phyloP scores from a whole-genome alignment of 768 basidiomycete genomes.

The Lactifluus hygrophoroides region DNA sequence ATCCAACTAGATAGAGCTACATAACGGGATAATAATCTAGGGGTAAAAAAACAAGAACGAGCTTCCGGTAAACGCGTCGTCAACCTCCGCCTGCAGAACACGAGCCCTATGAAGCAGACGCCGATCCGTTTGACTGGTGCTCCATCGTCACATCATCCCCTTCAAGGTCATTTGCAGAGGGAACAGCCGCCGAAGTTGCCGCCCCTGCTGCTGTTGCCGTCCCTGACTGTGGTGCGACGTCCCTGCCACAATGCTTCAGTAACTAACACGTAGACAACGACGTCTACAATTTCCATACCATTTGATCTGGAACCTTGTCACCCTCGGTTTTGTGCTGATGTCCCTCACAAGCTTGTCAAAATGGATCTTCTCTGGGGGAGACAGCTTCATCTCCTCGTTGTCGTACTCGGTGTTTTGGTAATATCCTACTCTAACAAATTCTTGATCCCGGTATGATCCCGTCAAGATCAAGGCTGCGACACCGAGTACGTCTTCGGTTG shows the following conservation, averaged over 20 bases:
- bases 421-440: constrained; percentile 98
- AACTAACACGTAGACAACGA: constrained; percentile 4
- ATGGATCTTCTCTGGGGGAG: constrained; percentile 55
- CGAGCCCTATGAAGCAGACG: neutral
- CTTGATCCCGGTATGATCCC: constrained; percentile 91
- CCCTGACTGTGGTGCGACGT: constrained; percentile 36
- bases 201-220: constrained; percentile 44
- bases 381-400: constrained; percentile 82
- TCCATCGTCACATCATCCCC: constrained; percentile 20
- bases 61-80: no score
- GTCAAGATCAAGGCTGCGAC: constrained; percentile 97
- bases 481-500: constrained; percentile 83
- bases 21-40: no score
- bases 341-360: constrained; percentile 80
- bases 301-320: constrained; percentile 87
- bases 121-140: constrained; percentile 9
- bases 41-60: neutral
- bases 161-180: constrained; percentile 61
- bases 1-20: no score
- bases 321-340: constrained; percentile 85
- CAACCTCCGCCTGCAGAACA: no score
- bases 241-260: constrained; percentile 4
- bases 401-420: constrained; percentile 99
- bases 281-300: constrained; percentile 42
- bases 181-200: constrained; percentile 63